These are phyloP conservation scores for Neurospora tetraspora DNA, from an alignment of 495 filamentous ascomycete genomes.

Conservation along the genomic window DNA sequence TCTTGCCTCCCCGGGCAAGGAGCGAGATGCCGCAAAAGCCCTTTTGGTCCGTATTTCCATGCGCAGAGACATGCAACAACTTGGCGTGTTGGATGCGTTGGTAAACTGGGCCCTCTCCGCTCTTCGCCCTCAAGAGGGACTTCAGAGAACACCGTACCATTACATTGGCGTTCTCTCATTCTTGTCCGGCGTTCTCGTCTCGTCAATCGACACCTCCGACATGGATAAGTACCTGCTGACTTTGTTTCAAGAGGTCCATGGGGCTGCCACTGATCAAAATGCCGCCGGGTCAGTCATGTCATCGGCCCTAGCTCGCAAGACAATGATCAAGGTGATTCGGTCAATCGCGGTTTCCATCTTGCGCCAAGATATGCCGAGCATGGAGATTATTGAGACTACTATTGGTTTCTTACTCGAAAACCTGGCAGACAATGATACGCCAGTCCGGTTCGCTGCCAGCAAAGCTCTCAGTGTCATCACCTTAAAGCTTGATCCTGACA, in stretches of 20 bases:
- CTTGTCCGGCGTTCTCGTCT: slow-evolving; percentile 57
- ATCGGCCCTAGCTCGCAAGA: slow-evolving; percentile 69
- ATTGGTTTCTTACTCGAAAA: slow-evolving; percentile 60
- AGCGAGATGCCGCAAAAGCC: slow-evolving; percentile 72
- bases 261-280: slow-evolving; percentile 25
- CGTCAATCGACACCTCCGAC: slow-evolving; percentile 38
- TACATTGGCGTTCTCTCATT: slow-evolving; percentile 70
- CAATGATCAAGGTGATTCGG: slow-evolving; percentile 72
- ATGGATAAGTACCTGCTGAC: slow-evolving; percentile 36
- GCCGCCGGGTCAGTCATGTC: slow-evolving; percentile 39
- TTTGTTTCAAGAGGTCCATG: slow-evolving; percentile 42
- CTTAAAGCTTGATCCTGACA: slow-evolving; percentile 61
- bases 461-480: slow-evolving; percentile 86
- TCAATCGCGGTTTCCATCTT: slow-evolving; percentile 57
- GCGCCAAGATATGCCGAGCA: slow-evolving; percentile 35
- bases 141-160: slow-evolving; percentile 32
- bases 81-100: slow-evolving; percentile 56
- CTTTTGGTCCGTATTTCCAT: slow-evolving; percentile 75
- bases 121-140: slow-evolving; percentile 31
- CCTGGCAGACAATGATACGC: slow-evolving; percentile 75
- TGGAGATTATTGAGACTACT: slow-evolving; percentile 57
- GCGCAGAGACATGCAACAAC: slow-evolving; percentile 74
- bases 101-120: slow-evolving; percentile 56
- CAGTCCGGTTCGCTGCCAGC: slow-evolving; percentile 79
- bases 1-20: slow-evolving; percentile 68